Conservation (phyloP, 2,329 filamentous ascomycete species). For the Pseudogymnoascus sp. region DNA sequence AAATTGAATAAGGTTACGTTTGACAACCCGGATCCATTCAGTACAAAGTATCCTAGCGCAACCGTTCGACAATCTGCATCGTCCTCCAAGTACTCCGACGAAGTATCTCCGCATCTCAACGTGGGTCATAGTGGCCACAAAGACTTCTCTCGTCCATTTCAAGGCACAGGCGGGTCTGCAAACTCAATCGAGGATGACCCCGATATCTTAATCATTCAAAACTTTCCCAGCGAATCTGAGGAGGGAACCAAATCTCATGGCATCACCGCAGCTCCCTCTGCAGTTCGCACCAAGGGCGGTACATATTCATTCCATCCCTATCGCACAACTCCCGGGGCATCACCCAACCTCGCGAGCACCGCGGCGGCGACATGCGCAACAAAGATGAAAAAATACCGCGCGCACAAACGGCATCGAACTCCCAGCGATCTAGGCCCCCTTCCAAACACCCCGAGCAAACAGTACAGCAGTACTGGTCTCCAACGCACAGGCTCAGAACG, state of each 20-base stretch:
- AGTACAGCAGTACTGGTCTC: background rate
- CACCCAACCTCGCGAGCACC: background rate
- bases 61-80: background rate
- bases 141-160: background rate
- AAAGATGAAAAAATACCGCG: background rate
- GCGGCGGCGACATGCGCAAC: background rate
- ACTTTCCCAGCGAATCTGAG: background rate
- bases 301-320: background rate
- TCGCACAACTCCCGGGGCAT: background rate
- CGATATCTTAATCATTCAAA: constrained; percentile 9
- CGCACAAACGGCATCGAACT: background rate
- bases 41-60: background rate
- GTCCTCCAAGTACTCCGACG: background rate
- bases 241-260: background rate
- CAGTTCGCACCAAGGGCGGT: background rate
- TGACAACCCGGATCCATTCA: background rate
- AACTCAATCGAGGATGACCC: background rate
- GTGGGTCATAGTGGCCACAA: background rate
- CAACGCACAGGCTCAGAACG: constrained; percentile 11
- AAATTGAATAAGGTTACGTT: background rate
- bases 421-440: constrained; percentile 10
- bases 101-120: background rate
- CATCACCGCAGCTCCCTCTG: background rate
- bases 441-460: constrained; percentile 11
- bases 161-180: background rate